Conservation (phyloP, 2,329 filamentous ascomycete species). For the Verticillium dahliae region DNA sequence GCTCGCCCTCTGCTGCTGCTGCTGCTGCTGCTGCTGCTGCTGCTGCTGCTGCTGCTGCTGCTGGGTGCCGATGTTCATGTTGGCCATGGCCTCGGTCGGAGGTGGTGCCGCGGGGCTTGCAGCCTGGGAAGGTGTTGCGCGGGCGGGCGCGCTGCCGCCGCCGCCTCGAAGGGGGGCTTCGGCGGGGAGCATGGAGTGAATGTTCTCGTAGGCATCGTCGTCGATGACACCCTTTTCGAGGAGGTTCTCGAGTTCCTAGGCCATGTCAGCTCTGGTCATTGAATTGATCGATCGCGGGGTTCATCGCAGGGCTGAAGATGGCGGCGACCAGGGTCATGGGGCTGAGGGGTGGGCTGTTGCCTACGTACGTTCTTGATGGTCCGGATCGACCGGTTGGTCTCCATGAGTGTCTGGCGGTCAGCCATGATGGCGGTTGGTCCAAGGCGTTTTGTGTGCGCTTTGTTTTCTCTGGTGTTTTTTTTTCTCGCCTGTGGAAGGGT, state of each 20-base stretch:
- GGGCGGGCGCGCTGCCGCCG: constrained; percentile 31
- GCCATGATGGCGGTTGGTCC: not conserved
- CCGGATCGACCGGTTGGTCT: constrained; percentile 78
- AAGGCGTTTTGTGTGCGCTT: not conserved
- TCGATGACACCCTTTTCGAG: constrained; percentile 76
- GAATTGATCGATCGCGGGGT: not conserved
- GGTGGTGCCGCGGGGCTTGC: constrained; percentile 18
- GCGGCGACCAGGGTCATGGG: not conserved
- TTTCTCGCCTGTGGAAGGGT: not conserved
- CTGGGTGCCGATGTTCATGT: constrained; percentile 26
- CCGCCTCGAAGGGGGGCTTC: constrained; percentile 55
- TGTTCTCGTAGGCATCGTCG: constrained; percentile 66
- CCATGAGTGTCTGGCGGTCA: constrained; percentile 54
- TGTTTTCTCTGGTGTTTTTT: too few species aligned
- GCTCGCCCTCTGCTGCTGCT: not conserved
- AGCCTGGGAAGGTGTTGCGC: constrained; percentile 22
- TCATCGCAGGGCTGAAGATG: not conserved
- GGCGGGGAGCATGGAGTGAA: constrained; percentile 67
- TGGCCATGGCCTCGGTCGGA: constrained; percentile 33
- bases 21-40: not conserved
- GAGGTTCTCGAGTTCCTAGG: constrained; percentile 89
- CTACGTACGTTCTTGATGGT: constrained; percentile 80
- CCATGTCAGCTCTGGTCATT: not conserved
- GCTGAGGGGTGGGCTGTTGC: constrained; percentile 15
- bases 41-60: not conserved